phyloP scores from a whole-genome alignment of 805 yeast species.

The Kodamaea fukazawae region DNA sequence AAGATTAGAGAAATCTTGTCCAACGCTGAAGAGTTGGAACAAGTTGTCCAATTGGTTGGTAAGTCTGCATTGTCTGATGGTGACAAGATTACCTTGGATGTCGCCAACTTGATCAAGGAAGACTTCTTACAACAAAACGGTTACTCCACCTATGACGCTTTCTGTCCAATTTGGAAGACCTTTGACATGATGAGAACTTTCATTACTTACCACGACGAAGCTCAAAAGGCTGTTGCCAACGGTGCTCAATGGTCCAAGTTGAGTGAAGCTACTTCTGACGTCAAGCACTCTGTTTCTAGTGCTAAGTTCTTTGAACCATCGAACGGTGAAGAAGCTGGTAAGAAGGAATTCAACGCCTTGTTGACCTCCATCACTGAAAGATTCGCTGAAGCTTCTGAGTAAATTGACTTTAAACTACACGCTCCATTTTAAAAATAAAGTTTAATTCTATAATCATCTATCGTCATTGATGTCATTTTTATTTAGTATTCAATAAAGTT shows the following conservation, averaged over 20 bases:
- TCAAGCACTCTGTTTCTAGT: conserved; percentile 89
- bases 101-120: conserved; percentile 86
- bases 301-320: conserved; percentile 96
- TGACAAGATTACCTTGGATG: conserved; percentile 95
- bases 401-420: conserved; percentile 16
- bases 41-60: conserved; percentile 98
- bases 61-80: conserved; percentile 95
- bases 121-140: conserved; percentile 99
- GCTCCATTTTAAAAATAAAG: conserved; percentile 4
- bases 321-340: conserved; percentile 78
- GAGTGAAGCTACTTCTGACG: conserved; percentile 83
- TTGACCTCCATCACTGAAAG: conserved; percentile 76
- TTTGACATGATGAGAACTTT: conserved; percentile 97
- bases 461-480: conserved; percentile 10
- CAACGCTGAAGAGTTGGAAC: conserved; percentile 97
- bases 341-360: conserved; percentile 73
- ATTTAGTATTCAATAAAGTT: conserved; percentile 8
- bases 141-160: conserved; percentile 95
- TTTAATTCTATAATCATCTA: conserved; percentile 12
- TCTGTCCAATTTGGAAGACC: conserved; percentile 99
- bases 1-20: conserved; percentile 92
- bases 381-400: conserved; percentile 95
- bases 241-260: conserved; percentile 96
- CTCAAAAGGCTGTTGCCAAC: conserved; percentile 91
- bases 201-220: conserved; percentile 89